Conservation (phyloP, 2,329 filamentous ascomycete genomes). For the Dryadomyces quercus-mongolicae region DNA sequence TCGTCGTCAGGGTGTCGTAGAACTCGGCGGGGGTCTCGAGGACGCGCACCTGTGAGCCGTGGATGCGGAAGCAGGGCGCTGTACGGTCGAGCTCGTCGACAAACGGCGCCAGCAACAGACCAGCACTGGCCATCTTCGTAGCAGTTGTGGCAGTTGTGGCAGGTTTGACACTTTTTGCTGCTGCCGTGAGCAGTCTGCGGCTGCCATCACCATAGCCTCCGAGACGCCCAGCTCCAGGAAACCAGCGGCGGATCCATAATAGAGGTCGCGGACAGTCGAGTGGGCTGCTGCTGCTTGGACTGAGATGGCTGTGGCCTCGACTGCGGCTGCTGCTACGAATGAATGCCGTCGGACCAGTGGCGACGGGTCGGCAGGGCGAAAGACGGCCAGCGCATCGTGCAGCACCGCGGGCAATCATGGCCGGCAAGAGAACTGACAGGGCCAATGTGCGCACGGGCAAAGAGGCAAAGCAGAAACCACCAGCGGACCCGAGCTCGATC, state of each 20-base stretch:
- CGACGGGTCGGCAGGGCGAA: neutral
- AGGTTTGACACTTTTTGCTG: neutral
- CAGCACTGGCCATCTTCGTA: slow-evolving; percentile 11
- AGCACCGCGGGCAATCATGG: slow-evolving; percentile 22
- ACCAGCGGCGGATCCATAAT: neutral
- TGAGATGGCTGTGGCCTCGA: too few species aligned
- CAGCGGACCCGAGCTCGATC: too few species aligned
- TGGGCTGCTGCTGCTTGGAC: neutral
- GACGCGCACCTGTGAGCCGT: slow-evolving; percentile 68
- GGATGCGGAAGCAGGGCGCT: slow-evolving; percentile 79
- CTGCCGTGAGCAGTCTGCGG: neutral
- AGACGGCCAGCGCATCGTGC: slow-evolving; percentile 16
- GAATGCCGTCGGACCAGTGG: too few species aligned
- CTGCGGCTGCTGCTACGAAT: neutral
- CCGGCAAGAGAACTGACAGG: slow-evolving; percentile 3
- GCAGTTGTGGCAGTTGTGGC: neutral
- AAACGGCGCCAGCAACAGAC: slow-evolving; percentile 39
- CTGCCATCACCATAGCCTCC: too few species aligned
- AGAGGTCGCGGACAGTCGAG: neutral
- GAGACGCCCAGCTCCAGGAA: too few species aligned
- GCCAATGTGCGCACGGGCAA: too few species aligned
- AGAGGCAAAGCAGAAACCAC: too few species aligned
- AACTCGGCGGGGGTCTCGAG: slow-evolving; percentile 76
- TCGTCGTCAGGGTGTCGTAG: slow-evolving; percentile 72
- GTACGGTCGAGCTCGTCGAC: slow-evolving; percentile 70